phyloP scores from a whole-genome alignment of 176 grass and related monocot species.

The Puccinellia tenuiflora region DNA sequence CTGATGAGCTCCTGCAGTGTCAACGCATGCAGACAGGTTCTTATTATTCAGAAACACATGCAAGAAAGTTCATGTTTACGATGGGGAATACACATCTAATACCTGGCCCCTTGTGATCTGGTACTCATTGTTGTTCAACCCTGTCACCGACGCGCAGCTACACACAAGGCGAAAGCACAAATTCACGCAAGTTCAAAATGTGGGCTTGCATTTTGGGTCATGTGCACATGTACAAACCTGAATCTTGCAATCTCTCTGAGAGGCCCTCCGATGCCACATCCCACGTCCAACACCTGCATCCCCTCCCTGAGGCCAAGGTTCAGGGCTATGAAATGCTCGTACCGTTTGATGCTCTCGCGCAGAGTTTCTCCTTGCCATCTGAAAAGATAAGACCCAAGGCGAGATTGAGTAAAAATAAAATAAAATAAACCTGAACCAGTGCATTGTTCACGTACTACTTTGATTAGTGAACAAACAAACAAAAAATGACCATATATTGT shows the following conservation, averaged over 20 bases:
- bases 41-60: neutral
- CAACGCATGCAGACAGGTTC: neutral
- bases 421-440: too few relatives aligned
- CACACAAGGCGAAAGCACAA: neutral
- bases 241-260: slow-evolving; percentile 73
- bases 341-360: slow-evolving; percentile 62
- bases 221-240: slow-evolving; percentile 19
- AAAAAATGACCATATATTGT: too few relatives aligned
- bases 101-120: slow-evolving; percentile 62
- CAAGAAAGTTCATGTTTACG: neutral
- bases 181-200: neutral
- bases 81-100: too few relatives aligned
- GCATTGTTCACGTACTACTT: neutral
- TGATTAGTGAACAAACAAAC: neutral
- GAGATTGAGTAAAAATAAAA: neutral
- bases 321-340: slow-evolving; percentile 56
- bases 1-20: slow-evolving; percentile 41
- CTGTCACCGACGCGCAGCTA: slow-evolving; percentile 51
- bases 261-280: slow-evolving; percentile 80
- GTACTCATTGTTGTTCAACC: slow-evolving; percentile 67
- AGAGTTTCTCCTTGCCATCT: slow-evolving; percentile 67
- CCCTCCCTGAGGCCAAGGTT: slow-evolving; percentile 46
- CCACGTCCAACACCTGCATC: slow-evolving; percentile 84
- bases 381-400: neutral
- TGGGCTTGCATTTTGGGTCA: too few relatives aligned